Conservation (phyloP, 1,284 basidiomycete species). For the Lentinus polychrous region DNA sequence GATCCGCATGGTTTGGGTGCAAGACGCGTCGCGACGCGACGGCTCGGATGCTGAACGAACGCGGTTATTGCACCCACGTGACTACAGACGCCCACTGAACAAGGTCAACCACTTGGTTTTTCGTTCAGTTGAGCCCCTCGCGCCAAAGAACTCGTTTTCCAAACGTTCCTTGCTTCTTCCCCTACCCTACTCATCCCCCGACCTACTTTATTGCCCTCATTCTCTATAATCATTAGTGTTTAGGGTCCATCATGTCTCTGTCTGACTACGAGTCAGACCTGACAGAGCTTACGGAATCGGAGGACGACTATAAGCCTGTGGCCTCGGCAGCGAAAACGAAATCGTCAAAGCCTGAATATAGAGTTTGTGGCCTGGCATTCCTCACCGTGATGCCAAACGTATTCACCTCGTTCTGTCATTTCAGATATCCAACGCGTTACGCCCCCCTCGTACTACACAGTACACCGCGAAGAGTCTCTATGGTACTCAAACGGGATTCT, state of each 20-base stretch:
- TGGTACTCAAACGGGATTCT: conserved; percentile 24
- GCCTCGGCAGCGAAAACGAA: conserved; percentile 15
- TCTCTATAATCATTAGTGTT: not conserved
- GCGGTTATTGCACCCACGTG: not conserved
- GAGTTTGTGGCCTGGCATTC: not conserved
- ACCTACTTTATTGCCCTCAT: not conserved
- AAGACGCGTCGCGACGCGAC: conserved; percentile 19
- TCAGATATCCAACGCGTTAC: conserved; percentile 24
- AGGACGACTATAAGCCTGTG: conserved; percentile 28
- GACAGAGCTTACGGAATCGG: conserved; percentile 33
- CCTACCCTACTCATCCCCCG: not conserved
- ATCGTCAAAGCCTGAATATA: conserved; percentile 14
- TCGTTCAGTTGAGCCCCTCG: too few relatives aligned
- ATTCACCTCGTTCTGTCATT: not conserved
- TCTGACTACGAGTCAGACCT: conserved; percentile 35
- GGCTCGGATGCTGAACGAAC: not conserved
- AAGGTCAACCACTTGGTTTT: too few relatives aligned
- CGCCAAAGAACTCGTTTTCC: conserved; percentile 12
- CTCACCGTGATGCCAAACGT: not conserved
- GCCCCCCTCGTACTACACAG: conserved; percentile 35
- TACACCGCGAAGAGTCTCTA: conserved; percentile 40
- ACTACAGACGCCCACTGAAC: conserved; percentile 1
- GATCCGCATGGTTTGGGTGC: conserved; percentile 55
- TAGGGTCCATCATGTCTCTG: not conserved
- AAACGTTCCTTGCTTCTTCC: conserved; percentile 10